These are phyloP conservation scores for Articulospora tetracladia DNA, from an alignment of 495 filamentous ascomycete species.

Conservation along the genomic window DNA sequence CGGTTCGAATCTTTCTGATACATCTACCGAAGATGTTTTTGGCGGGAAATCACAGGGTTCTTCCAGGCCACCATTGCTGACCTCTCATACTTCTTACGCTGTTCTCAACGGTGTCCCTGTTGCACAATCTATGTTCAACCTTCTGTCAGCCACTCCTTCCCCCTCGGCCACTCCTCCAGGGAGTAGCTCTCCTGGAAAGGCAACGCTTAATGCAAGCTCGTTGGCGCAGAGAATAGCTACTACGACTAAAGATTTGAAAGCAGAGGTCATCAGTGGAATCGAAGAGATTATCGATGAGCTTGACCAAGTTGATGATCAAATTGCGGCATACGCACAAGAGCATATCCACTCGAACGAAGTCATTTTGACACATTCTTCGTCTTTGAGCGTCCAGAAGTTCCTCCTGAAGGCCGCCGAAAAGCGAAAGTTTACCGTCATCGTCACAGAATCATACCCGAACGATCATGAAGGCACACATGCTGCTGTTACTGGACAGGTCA, in stretches of 20 bases:
- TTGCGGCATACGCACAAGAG: slow-evolving; percentile 77
- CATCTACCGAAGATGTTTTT: slow-evolving; percentile 22
- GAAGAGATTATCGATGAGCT: slow-evolving; percentile 91
- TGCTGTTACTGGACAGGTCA: slow-evolving; percentile 49
- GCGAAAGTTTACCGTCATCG: slow-evolving; percentile 82
- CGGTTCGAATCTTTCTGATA: slow-evolving; percentile 19
- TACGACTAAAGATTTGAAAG: slow-evolving; percentile 59
- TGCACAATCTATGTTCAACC: slow-evolving; percentile 74
- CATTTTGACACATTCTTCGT: slow-evolving; percentile 78
- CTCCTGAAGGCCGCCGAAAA: slow-evolving; percentile 78
- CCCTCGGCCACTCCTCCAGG: slow-evolving; percentile 27
- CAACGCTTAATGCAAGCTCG: slow-evolving; percentile 14
- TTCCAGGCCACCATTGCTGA: slow-evolving; percentile 50
- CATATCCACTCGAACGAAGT: slow-evolving; percentile 90
- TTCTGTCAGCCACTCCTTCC: slow-evolving; percentile 54
- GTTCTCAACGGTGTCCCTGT: slow-evolving; percentile 38
- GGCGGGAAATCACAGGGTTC: slow-evolving; percentile 17
- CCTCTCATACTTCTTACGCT: slow-evolving; percentile 52
- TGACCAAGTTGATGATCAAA: slow-evolving; percentile 82
- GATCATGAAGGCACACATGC: slow-evolving; percentile 58
- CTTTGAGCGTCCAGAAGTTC: slow-evolving; percentile 80
- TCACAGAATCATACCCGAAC: slow-evolving; percentile 69
- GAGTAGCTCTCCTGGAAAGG: slow-evolving; percentile 23
- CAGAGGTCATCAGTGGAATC: slow-evolving; percentile 86
- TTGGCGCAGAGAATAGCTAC: slow-evolving; percentile 18